Evolutionary conservation across 1,284 basidiomycete species (phyloP), one percentile per base, ranked within the genome.

Genomic region (Sanghuangporus weigelae): DNA sequence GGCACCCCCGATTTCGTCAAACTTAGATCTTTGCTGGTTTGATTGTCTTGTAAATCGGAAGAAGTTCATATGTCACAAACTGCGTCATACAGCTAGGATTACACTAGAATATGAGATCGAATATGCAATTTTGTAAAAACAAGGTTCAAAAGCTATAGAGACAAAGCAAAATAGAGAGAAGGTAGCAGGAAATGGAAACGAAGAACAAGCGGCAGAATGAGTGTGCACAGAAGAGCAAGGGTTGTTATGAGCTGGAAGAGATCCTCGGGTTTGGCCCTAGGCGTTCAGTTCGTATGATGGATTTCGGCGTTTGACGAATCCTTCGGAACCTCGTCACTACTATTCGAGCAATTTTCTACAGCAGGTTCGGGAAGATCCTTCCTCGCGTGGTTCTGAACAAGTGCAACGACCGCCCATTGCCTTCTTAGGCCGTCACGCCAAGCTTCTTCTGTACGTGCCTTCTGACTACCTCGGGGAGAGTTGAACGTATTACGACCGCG

Each of bases 1-100:
- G 65, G 65, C 7, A 66, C 65, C 2, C 65, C 65, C 12, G 65
- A 66, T 40, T 66, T 66, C 40, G 42, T 63, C 39, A 60, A 57
- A 39, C 46, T 66, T 26, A 65, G 62, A 31, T 53, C 60, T 19
- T 48, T 64, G 51, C 23, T 65, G 14, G 60, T 35, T 23, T 61
- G 46, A 63, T 19, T 31, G 26, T 31, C 26, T 12, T n/a, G 26
- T 11, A 23, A 19, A 19, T 46, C 44, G 16, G 16, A 46, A 46
- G 44, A 12, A n/a, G 10, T n/a, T 14, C 16, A 19, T 7, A n/a
- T 7, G 16, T 46, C 21, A n/a, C 16, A 8, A 19, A 12, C n/a
- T 2, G 10, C 14, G 21, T 46, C 12, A 19, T 46, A 46, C 7
- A 46, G 7, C 21, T 46, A n/a, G 44, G 21, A n/a, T 42, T 14